Evolutionary conservation across 1,284 basidiomycete genomes (phyloP), one percentile per base, ranked within the genome.

Genomic region (Naganishia sp.): DNA sequence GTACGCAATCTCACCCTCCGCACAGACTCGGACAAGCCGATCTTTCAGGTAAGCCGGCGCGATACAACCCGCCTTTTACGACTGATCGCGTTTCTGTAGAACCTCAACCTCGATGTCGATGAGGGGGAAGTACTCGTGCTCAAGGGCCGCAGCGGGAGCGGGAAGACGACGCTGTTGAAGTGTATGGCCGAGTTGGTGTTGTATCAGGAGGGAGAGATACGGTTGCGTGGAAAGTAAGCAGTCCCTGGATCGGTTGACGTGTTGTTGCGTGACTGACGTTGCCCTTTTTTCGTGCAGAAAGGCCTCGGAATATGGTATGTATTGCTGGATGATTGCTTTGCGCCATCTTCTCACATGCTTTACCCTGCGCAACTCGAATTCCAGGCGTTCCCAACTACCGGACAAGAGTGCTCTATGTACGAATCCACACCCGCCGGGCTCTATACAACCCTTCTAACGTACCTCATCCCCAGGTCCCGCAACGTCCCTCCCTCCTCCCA

Each of bases 161-260:
- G 88, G 82, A 92, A 92, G 76, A 88, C 90, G 0, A 92, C 90
- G 0, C 76, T 92, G 50, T 75, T 93, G 51, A 93, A 92, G 76
- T 91, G 90, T 71, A 82, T 93, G 28, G 86, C 90, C 39, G 89
- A 92, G 78, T 81, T 94, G 25, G 86, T 85, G 68, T 77, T 89
- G 4, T 90, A 90, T 73, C 79, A 79, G 47, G 55, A 82, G 4
- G 91, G 91, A 3, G 80, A 85, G 53, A 82, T 90, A 49, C 70
- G 84, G 5, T 86, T 87, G 71, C 80, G 83, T 72, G 90, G 87
- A 77, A 84, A 84, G 90, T 88, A 70, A 71, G 83, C 79, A 15
- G 9, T 42, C 45, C 23, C n/a, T 15, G 4, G 32, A 46, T n/a
- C 31, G 46, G 31, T 10, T 46, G n/a, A 11, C 10, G 41, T 25